These are phyloP conservation scores for Alternaria incomplexa DNA, from an alignment of 2,329 filamentous ascomycete genomes.

Conservation along the genomic window DNA sequence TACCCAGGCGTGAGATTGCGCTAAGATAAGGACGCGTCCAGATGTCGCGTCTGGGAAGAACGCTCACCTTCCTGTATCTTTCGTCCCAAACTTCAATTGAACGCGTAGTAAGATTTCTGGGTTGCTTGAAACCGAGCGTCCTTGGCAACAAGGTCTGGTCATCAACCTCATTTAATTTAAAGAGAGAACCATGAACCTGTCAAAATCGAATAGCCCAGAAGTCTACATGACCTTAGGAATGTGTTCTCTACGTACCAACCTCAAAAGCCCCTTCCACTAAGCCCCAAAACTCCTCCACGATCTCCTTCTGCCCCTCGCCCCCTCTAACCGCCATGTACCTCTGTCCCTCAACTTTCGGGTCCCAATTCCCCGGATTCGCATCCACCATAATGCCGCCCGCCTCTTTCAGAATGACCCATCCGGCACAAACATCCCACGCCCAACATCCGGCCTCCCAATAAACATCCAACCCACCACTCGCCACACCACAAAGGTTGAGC, in stretches of 20 bases:
- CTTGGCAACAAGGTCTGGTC: too few relatives aligned
- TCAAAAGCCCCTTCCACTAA: constrained; percentile 54
- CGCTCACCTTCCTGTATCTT: background rate
- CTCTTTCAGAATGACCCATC: constrained; percentile 77
- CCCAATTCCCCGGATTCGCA: constrained; percentile 76
- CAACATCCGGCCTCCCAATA: constrained; percentile 88
- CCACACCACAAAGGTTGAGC: constrained; percentile 75
- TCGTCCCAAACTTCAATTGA: too few relatives aligned
- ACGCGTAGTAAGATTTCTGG: too few relatives aligned
- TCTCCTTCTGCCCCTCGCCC: constrained; percentile 53
- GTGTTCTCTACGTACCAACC: constrained; percentile 37
- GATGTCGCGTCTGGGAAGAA: background rate
- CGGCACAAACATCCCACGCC: constrained; percentile 85
- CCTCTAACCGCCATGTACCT: constrained; percentile 59
- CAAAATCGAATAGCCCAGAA: too few relatives aligned
- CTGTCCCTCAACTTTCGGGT: constrained; percentile 62
- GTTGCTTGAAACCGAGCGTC: too few relatives aligned
- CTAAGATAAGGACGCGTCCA: background rate
- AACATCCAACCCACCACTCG: constrained; percentile 71
- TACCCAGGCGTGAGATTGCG: background rate
- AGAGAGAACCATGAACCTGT: too few relatives aligned
- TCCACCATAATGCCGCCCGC: constrained; percentile 75
- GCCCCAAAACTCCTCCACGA: constrained; percentile 59
- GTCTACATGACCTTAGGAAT: too few relatives aligned
- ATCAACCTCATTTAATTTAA: too few relatives aligned